Evolutionary conservation across 768 basidiomycete genomes (phyloP).

Genomic region (Leccinum disarticulatum): DNA sequence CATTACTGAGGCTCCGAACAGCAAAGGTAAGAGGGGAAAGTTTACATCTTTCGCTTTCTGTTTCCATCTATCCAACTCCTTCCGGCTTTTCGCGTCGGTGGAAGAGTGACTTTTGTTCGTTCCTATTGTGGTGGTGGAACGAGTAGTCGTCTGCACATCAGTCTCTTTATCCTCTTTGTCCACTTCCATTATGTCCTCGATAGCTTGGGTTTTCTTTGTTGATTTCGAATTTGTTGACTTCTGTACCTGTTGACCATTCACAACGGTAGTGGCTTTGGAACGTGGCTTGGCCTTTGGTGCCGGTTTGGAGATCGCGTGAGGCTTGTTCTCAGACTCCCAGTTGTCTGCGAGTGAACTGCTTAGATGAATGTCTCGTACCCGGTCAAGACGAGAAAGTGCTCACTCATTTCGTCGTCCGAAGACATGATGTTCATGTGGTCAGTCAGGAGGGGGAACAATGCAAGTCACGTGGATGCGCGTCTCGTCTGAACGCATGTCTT

Average conservation of each 20-base stretch:
- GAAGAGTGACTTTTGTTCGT: constrained; percentile 12
- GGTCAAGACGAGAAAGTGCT: constrained; percentile 8
- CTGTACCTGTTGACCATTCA: constrained; percentile 6
- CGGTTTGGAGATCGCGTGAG: constrained; percentile 1
- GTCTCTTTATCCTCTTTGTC: constrained; percentile 6
- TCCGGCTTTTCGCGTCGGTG: constrained; percentile 16
- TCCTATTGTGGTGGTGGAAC: constrained; percentile 5
- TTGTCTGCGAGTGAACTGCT: constrained; percentile 24
- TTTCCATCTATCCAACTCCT: constrained; percentile 33
- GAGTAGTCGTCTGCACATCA: constrained; percentile 4
- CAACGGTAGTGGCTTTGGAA: constrained; percentile 7
- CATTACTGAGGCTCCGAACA: not conserved
- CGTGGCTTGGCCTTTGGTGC: constrained; percentile 17
- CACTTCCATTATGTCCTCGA: constrained; percentile 17
- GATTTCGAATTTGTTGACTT: constrained; percentile 12
- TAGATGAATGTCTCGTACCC: constrained; percentile 24
- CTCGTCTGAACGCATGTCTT: not conserved
- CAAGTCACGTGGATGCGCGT: constrained; percentile 11
- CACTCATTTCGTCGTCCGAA: constrained; percentile 35
- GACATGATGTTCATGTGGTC: constrained; percentile 24
- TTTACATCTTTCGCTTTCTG: constrained; percentile 29
- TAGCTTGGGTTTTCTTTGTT: constrained; percentile 4
- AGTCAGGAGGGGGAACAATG: not conserved
- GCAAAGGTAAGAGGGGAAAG: not conserved
- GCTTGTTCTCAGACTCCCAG: constrained; percentile 11